These are phyloP conservation scores for Vicia faba DNA, from an alignment of 306 rosid species.

Conservation along the genomic window DNA sequence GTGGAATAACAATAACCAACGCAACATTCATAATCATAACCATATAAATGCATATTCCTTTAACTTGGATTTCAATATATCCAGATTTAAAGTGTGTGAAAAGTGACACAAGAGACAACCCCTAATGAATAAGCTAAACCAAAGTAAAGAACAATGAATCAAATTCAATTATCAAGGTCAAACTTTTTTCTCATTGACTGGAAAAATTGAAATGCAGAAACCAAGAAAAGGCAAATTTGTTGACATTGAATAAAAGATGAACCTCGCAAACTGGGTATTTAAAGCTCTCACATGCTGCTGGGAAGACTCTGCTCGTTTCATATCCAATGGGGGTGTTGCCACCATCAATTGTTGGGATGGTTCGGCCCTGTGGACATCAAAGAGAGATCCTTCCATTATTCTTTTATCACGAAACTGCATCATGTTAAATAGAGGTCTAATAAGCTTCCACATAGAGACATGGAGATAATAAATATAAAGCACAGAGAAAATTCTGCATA, in stretches of 20 bases:
- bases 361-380: conserved; percentile 76
- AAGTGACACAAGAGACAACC: conserved; percentile 4
- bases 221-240: conserved; percentile 22
- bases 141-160: conserved; percentile 7
- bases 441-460: conserved; percentile 32
- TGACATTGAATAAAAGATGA: conserved; percentile 38
- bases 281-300: conserved; percentile 99
- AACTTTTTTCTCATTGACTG: neutral
- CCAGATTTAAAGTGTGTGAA: conserved; percentile 14
- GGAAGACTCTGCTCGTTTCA: conserved; percentile 76
- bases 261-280: conserved; percentile 98
- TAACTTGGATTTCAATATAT: conserved; percentile 19
- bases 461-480: neutral
- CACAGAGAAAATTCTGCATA: conserved; percentile 3
- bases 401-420: conserved; percentile 85
- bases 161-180: conserved; percentile 24
- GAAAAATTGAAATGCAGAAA: conserved; percentile 21
- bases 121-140: conserved; percentile 19
- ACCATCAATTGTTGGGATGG: conserved; percentile 58
- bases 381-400: conserved; percentile 73
- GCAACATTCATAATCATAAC: conserved; percentile 15
- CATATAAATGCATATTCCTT: conserved; percentile 12
- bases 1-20: conserved; percentile 7
- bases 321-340: conserved; percentile 56
- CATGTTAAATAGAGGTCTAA: conserved; percentile 35